These are phyloP conservation scores for Fabrea salina DNA, from an alignment of 169 alveolate species.

Conservation along the genomic window DNA sequence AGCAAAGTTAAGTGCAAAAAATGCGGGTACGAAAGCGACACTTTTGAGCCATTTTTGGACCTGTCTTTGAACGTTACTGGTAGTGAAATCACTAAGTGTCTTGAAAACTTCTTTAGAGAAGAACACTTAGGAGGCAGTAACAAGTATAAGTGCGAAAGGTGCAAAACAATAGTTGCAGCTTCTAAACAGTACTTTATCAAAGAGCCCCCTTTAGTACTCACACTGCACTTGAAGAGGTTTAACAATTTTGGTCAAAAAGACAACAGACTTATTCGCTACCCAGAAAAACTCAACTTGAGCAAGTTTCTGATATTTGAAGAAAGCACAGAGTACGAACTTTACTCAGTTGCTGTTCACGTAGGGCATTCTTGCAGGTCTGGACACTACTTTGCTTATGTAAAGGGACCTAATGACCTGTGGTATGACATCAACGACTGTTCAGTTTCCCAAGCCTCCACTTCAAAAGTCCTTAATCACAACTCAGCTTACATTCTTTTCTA, in stretches of 20 bases:
- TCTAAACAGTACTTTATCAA: constrained; percentile 24
- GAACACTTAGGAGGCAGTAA: constrained; percentile 23
- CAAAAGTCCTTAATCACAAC: constrained; percentile 10
- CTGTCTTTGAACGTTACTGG: constrained; percentile 1
- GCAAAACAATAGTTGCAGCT: constrained; percentile 14
- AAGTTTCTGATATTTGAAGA: not conserved
- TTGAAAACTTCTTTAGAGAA: constrained; percentile 6
- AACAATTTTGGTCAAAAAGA: constrained; percentile 30
- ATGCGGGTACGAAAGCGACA: constrained; percentile 9
- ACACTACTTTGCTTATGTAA: constrained; percentile 31
- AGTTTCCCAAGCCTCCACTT: constrained; percentile 9
- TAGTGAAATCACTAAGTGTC: constrained; percentile 7
- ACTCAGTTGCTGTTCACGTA: constrained; percentile 30
- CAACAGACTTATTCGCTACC: constrained; percentile 14
- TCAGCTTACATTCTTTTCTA: constrained; percentile 18
- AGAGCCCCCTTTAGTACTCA: constrained; percentile 23
- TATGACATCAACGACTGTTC: constrained; percentile 22
- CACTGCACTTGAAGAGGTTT: constrained; percentile 32
- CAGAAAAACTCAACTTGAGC: not conserved
- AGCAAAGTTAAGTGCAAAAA: constrained; percentile 30
- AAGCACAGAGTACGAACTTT: constrained; percentile 8
- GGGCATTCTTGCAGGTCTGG: constrained; percentile 34
- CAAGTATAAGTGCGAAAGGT: constrained; percentile 27
- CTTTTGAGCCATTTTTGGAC: constrained; percentile 26
- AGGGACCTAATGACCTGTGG: constrained; percentile 32